phyloP scores from a whole-genome alignment of 805 yeast genomes.

The Candida xiaguanensis region DNA sequence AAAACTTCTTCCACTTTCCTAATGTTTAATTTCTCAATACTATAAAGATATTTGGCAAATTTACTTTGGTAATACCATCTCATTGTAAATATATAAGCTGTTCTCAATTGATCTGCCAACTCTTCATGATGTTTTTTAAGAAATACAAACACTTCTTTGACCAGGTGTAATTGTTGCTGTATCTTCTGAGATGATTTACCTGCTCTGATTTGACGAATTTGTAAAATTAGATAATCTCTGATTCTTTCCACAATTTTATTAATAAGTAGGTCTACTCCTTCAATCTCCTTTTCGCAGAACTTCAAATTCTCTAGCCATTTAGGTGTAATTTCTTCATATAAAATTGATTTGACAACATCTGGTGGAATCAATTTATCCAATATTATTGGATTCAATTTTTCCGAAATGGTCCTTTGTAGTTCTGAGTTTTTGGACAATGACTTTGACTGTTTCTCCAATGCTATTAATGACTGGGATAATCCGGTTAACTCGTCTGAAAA shows the following conservation, averaged over 20 bases:
- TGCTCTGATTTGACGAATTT: conserved; percentile 64
- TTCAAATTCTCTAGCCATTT: conserved; percentile 66
- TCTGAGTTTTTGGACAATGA: conserved; percentile 25
- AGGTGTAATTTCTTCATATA: conserved; percentile 52
- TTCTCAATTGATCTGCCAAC: conserved; percentile 67
- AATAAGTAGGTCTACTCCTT: conserved; percentile 48
- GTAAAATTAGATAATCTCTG: conserved; percentile 60
- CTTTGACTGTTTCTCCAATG: conserved; percentile 32
- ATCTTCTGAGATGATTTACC: conserved; percentile 66
- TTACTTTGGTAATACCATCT: conserved; percentile 85
- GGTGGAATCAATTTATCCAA: conserved; percentile 77
- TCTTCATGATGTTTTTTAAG: conserved; percentile 51
- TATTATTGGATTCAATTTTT: conserved; percentile 67
- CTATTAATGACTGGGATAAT: conserved; percentile 28
- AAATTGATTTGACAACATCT: conserved; percentile 53
- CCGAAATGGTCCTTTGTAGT: conserved; percentile 25
- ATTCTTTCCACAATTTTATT: conserved; percentile 70
- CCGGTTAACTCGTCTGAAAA: conserved; percentile 52
- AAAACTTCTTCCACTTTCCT: conserved; percentile 56
- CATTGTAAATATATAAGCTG: conserved; percentile 86
- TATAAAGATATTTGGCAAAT: conserved; percentile 71
- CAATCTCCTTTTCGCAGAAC: conserved; percentile 49
- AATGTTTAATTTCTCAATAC: conserved; percentile 61
- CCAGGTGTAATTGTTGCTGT: conserved; percentile 61
- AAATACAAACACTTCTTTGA: conserved; percentile 60